phyloP scores from a whole-genome alignment of 208 protist genomes.

The Crithidia fasciculata region DNA sequence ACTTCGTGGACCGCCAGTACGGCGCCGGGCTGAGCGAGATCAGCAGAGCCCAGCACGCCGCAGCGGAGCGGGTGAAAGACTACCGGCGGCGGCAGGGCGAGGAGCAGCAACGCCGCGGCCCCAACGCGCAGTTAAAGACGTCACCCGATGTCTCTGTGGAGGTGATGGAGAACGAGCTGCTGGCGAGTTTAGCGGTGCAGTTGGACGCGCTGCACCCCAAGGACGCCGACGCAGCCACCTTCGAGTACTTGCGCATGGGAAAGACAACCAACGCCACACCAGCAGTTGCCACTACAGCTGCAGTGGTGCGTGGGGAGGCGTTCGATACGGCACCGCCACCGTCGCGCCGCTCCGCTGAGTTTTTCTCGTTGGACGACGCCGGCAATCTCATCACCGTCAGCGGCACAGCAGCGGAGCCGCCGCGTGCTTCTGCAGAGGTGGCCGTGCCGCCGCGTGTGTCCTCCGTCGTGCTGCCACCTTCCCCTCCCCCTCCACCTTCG shows the following conservation, averaged over 20 bases:
- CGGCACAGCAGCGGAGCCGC: background rate
- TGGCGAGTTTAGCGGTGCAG: slow-evolving; percentile 60
- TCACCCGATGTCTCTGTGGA: background rate
- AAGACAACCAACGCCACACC: background rate
- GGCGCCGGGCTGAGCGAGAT: slow-evolving; percentile 24
- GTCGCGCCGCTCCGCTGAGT: slow-evolving; percentile 20
- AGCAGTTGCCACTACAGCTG: too few relatives aligned
- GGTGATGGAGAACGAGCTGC: slow-evolving; percentile 51
- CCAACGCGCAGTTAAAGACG: too few relatives aligned
- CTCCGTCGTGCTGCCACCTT: too few relatives aligned
- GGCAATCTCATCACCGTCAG: slow-evolving; percentile 51
- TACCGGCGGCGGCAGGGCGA: slow-evolving; percentile 20
- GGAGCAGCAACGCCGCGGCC: background rate
- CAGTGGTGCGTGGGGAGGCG: too few relatives aligned
- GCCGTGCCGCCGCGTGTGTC: too few relatives aligned
- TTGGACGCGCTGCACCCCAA: slow-evolving; percentile 52
- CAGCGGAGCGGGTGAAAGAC: slow-evolving; percentile 36
- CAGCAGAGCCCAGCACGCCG: slow-evolving; percentile 46
- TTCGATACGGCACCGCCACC: background rate
- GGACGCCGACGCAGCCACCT: slow-evolving; percentile 27
- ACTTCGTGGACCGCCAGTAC: slow-evolving; percentile 41
- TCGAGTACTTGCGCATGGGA: slow-evolving; percentile 37
- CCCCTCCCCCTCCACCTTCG: too few relatives aligned
- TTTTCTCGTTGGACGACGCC: slow-evolving; percentile 65
- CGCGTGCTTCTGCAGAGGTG: background rate